Percentiles rank a stretch among this genome's conserved stretches.
Conservation (phyloP, 768 basidiomycete species). For the Serendipita vermifera region DNA sequence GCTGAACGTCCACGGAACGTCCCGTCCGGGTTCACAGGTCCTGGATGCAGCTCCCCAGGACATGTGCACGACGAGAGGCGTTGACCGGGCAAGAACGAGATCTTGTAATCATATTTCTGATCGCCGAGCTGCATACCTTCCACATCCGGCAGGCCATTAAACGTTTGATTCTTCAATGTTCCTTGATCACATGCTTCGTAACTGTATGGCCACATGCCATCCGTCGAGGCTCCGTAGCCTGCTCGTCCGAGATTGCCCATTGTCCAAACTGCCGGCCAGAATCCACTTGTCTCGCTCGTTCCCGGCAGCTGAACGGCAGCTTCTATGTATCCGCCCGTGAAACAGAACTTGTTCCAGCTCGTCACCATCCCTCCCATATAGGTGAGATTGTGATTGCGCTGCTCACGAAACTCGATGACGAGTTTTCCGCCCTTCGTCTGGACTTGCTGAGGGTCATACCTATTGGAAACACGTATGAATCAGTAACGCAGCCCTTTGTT, state of each 20-base stretch:
- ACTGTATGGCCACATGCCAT: slow-evolving; percentile 73
- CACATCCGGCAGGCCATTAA: slow-evolving; percentile 43
- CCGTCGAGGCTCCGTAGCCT: slow-evolving; percentile 80
- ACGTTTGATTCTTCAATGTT: slow-evolving; percentile 72
- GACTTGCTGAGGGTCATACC: slow-evolving; percentile 32
- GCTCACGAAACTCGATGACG: slow-evolving; percentile 65
- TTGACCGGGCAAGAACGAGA: slow-evolving; percentile 81
- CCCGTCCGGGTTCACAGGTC: slow-evolving; percentile 34
- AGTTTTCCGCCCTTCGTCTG: slow-evolving; percentile 69
- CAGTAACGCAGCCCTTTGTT: slow-evolving; percentile 35
- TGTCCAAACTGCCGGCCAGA: slow-evolving; percentile 67
- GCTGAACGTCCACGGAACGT: slow-evolving; percentile 53
- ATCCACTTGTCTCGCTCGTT: slow-evolving; percentile 42
- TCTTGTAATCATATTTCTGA: slow-evolving; percentile 29
- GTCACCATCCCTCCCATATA: slow-evolving; percentile 18
- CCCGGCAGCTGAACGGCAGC: slow-evolving; percentile 68
- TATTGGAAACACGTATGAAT: not conserved
- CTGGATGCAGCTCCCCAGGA: slow-evolving; percentile 73
- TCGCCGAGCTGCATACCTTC: slow-evolving; percentile 40
- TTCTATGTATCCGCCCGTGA: slow-evolving; percentile 86
- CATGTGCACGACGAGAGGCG: slow-evolving; percentile 82
- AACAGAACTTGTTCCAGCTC: slow-evolving; percentile 92
- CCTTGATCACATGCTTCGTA: slow-evolving; percentile 79
- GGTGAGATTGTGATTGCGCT: slow-evolving; percentile 53
- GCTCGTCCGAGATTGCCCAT: slow-evolving; percentile 53